Evolutionary conservation across 106 monocot species (phyloP).

Genomic region (Gastrodia elata): DNA sequence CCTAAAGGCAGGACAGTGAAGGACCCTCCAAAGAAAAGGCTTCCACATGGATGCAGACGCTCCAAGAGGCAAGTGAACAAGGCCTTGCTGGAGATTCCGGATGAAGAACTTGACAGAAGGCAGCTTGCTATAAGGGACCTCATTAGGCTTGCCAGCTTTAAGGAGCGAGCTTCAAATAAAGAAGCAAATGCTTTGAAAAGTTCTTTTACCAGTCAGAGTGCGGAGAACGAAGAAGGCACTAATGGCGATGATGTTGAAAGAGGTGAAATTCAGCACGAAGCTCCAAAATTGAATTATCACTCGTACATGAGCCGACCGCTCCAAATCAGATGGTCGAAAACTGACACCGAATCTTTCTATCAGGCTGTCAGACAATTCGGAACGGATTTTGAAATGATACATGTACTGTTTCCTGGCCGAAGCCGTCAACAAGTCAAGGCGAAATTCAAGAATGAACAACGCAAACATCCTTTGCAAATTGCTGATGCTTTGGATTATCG

Average conservation of each 20-base stretch:
- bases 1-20: neutral
- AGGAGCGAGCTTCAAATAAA: constrained; percentile 29
- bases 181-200: neutral
- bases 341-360: constrained; percentile 64
- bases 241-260: constrained; percentile 21
- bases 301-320: constrained; percentile 50
- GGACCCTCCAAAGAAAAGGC: constrained; percentile 14
- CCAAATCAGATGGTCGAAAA: constrained; percentile 54
- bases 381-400: constrained; percentile 85
- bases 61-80: constrained; percentile 37
- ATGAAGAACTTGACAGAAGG: constrained; percentile 46
- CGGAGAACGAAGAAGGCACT: constrained; percentile 9
- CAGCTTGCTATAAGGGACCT: constrained; percentile 53
- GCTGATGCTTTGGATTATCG: constrained; percentile 58
- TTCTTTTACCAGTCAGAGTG: neutral
- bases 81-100: constrained; percentile 42
- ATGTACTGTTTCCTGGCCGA: constrained; percentile 52
- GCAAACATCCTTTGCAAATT: constrained; percentile 49
- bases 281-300: constrained; percentile 54
- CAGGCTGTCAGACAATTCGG: constrained; percentile 85
- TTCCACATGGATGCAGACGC: constrained; percentile 11
- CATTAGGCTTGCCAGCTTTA: constrained; percentile 50
- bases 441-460: constrained; percentile 83
- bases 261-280: constrained; percentile 1
- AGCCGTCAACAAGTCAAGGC: constrained; percentile 65